Percentiles rank a stretch among this genome's conserved stretches.
phyloP scores from a whole-genome alignment of 768 basidiomycete genomes.

The Hydnomerulius pinastri region DNA sequence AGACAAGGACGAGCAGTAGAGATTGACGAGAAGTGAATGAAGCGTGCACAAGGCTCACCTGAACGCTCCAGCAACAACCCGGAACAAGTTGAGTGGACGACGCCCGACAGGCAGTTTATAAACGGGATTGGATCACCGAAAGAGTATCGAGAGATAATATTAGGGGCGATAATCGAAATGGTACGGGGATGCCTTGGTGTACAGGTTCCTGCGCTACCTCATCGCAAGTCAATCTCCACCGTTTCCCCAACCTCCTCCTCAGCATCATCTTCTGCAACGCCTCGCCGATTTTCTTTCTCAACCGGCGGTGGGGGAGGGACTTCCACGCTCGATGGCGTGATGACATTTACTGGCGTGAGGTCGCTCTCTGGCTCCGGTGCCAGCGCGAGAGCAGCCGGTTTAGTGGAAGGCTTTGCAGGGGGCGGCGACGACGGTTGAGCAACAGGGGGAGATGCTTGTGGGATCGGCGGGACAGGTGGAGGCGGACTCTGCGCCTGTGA shows the following conservation, averaged over 20 bases:
- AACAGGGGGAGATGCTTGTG: constrained; percentile 23
- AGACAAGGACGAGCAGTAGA: too few species aligned
- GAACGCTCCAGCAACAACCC: too few species aligned
- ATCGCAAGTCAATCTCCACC: constrained; percentile 66
- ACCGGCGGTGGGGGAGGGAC: constrained; percentile 80
- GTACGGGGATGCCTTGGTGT: background rate
- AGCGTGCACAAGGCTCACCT: too few species aligned
- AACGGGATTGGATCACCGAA: too few species aligned
- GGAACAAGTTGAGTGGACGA: too few species aligned
- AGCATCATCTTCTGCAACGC: constrained; percentile 50
- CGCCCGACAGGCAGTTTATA: too few species aligned
- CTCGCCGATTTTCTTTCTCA: constrained; percentile 62
- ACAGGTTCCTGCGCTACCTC: background rate
- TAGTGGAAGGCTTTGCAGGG: constrained; percentile 15
- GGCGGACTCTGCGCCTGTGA: constrained; percentile 14
- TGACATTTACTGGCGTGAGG: constrained; percentile 31
- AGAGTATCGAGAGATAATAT: too few species aligned
- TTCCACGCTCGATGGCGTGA: constrained; percentile 67
- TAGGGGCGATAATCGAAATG: too few species aligned
- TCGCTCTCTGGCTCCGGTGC: constrained; percentile 10
- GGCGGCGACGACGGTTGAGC: constrained; percentile 31
- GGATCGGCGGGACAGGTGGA: constrained; percentile 6
- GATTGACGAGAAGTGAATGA: too few species aligned
- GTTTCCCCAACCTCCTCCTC: constrained; percentile 82
- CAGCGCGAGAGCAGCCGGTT: constrained; percentile 11